Evolutionary conservation across 331 rosid species (phyloP).

Genomic region (Rhamnella rubrinervis): DNA sequence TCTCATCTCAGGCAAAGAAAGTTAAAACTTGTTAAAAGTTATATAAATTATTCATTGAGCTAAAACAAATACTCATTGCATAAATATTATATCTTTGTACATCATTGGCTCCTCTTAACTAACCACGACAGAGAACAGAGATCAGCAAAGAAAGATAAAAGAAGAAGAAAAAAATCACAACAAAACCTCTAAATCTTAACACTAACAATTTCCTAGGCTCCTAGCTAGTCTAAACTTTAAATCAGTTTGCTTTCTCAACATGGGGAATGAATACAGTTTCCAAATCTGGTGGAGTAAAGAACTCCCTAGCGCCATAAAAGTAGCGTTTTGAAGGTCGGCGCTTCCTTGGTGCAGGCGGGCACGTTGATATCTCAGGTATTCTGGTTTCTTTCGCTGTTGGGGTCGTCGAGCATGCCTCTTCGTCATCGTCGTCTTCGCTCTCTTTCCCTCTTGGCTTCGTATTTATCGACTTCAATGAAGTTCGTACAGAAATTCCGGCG

Average conservation of each 20-base stretch:
- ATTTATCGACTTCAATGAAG: conserved; percentile 68
- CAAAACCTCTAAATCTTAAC: conserved; percentile 40
- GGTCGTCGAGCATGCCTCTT: conserved; percentile 55
- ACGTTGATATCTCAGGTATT: conserved; percentile 59
- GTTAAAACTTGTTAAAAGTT: background rate
- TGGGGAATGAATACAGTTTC: conserved; percentile 75
- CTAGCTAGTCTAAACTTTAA: conserved; percentile 28
- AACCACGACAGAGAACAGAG: conserved; percentile 31
- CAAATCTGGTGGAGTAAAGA: conserved; percentile 85
- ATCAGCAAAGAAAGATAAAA: conserved; percentile 12
- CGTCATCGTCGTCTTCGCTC: conserved; percentile 33
- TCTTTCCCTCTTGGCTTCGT: conserved; percentile 47
- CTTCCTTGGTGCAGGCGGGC: conserved; percentile 94
- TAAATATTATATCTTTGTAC: conserved; percentile 59
- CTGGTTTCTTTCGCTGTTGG: conserved; percentile 80
- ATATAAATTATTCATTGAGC: conserved; percentile 9
- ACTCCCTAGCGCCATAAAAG: conserved; percentile 55
- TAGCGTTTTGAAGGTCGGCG: conserved; percentile 51
- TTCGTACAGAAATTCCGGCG: conserved; percentile 58
- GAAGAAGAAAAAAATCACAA: conserved; percentile 15
- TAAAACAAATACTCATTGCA: conserved; percentile 42
- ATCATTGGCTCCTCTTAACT: conserved; percentile 31
- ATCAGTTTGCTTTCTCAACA: conserved; percentile 60
- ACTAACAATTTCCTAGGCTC: conserved; percentile 18
- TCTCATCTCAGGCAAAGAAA: conserved; percentile 10